These are phyloP conservation scores for Hyphodiscus sp. DNA, from an alignment of 2,329 filamentous ascomycete genomes.

Conservation along the genomic window DNA sequence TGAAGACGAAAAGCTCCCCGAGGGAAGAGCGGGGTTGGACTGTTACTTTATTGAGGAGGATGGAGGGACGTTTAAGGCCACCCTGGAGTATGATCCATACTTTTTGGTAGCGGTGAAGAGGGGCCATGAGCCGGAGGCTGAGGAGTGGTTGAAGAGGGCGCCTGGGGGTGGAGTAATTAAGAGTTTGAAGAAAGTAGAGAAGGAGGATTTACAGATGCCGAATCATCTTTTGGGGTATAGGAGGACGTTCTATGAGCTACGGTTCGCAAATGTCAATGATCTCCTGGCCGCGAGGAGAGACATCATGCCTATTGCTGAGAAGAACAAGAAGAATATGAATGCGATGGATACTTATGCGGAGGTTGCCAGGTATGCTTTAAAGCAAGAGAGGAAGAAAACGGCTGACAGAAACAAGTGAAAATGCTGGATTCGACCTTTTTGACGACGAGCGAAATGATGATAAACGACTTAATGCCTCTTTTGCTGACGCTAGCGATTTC, in stretches of 20 bases:
- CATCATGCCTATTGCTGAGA: conserved; percentile 86
- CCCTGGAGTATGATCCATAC: conserved; percentile 93
- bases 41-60: conserved; percentile 96
- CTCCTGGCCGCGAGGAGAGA: conserved; percentile 77
- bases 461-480: conserved; percentile 65
- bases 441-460: conserved; percentile 79
- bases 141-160: conserved; percentile 85
- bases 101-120: conserved; percentile 87
- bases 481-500: conserved; percentile 89
- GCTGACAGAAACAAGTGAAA: conserved; percentile 46
- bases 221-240: conserved; percentile 92
- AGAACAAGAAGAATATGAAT: conserved; percentile 92
- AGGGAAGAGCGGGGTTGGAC: conserved; percentile 84
- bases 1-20: conserved; percentile 74
- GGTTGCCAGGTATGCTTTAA: conserved; percentile 66
- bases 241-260: conserved; percentile 79
- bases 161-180: conserved; percentile 77
- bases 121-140: conserved; percentile 84
- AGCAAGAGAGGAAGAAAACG: neutral
- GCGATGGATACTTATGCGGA: conserved; percentile 98
- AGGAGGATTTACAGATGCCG: conserved; percentile 90
- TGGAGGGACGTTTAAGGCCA: conserved; percentile 83
- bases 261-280: conserved; percentile 82
- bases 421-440: conserved; percentile 88
- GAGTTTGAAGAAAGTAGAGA: conserved; percentile 68